These are phyloP conservation scores for Amanita pallidorosea DNA, from an alignment of 768 basidiomycete genomes.

Conservation along the genomic window DNA sequence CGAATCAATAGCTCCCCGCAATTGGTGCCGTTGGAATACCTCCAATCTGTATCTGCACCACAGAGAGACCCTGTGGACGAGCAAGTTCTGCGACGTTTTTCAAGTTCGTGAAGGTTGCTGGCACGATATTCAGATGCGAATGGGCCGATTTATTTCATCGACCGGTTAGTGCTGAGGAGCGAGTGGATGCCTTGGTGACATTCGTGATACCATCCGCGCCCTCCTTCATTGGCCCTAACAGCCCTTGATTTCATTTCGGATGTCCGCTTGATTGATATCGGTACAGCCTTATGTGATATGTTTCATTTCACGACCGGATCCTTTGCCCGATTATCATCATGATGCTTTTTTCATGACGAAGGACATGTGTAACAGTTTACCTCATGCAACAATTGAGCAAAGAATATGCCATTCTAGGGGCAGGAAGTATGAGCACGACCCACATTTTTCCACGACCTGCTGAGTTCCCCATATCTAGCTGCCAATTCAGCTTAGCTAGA, in stretches of 20 bases:
- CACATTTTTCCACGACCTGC: not conserved
- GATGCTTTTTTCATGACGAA: not conserved
- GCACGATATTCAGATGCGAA: not conserved
- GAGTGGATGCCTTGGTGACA: not conserved
- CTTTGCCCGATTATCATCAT: not conserved
- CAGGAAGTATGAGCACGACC: not conserved
- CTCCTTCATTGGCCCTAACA: not conserved
- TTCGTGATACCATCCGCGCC: not conserved
- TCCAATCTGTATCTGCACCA: constrained; percentile 42
- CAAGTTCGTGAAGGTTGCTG: constrained; percentile 7
- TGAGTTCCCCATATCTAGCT: not conserved
- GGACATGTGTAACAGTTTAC: not conserved
- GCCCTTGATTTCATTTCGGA: constrained; percentile 6
- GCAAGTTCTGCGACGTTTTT: constrained; percentile 49
- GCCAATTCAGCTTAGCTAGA: not conserved
- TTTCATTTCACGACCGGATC: constrained; percentile 1
- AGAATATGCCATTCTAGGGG: not conserved
- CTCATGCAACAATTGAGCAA: not conserved
- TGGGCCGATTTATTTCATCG: not conserved
- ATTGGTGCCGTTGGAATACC: constrained; percentile 55
- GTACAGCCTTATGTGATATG: constrained; percentile 3
- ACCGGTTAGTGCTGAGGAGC: not conserved
- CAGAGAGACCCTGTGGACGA: constrained; percentile 57
- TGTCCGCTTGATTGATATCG: constrained; percentile 1
- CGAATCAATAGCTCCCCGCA: constrained; percentile 9